phyloP scores from a whole-genome alignment of 169 alveolate species.

The Cryptosporidium bovis region DNA sequence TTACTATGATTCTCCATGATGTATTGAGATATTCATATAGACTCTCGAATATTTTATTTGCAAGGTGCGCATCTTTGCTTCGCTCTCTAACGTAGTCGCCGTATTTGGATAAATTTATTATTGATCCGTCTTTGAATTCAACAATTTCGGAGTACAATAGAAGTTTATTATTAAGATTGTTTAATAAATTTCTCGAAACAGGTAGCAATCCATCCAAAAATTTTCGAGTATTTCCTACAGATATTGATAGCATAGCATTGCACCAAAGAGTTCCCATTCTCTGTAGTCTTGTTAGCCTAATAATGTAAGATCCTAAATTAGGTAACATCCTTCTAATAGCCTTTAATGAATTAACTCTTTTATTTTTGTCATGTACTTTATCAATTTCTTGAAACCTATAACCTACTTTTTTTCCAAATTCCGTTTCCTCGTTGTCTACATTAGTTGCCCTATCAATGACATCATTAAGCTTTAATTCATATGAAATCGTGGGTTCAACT shows the following conservation, averaged over 20 bases:
- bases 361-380: neutral
- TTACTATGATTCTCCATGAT: constrained; percentile 53
- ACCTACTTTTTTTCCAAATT: constrained; percentile 58
- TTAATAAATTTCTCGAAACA: constrained; percentile 3
- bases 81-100: constrained; percentile 20
- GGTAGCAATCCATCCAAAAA: constrained; percentile 42
- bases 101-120: neutral
- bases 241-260: constrained; percentile 48
- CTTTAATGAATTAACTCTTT: constrained; percentile 15
- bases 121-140: neutral
- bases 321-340: constrained; percentile 46
- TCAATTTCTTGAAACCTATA: constrained; percentile 14
- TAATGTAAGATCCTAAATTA: constrained; percentile 34
- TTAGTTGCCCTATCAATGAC: constrained; percentile 42
- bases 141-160: constrained; percentile 11
- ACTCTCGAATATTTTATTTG: constrained; percentile 22
- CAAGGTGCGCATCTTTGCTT: constrained; percentile 1
- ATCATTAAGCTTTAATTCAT: constrained; percentile 34
- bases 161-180: constrained; percentile 13
- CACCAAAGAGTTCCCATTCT: constrained; percentile 73
- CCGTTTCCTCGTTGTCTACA: constrained; percentile 28
- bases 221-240: constrained; percentile 74
- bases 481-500: constrained; percentile 39
- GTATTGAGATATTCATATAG: constrained; percentile 55
- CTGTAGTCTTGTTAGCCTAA: constrained; percentile 48